Conservation (phyloP, 1,284 basidiomycete species). For the Vanrija sp. region DNA sequence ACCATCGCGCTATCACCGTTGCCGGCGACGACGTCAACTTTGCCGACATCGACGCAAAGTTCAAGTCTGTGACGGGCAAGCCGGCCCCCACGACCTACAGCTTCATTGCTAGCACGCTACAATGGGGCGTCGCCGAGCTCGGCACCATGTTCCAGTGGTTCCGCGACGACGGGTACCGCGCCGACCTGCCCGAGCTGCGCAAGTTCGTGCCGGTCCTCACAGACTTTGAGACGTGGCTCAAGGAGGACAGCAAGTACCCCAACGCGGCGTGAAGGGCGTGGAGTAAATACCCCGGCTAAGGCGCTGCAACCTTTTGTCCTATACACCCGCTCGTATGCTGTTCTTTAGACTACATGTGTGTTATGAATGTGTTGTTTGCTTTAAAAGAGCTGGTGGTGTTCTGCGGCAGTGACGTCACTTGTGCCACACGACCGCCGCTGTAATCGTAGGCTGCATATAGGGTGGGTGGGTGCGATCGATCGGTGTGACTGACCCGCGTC, state of each 20-base stretch:
- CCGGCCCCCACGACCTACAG: constrained; percentile 18
- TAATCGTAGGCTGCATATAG: no score
- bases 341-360: no score
- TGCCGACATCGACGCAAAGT: constrained; percentile 17
- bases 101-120: constrained; percentile 1
- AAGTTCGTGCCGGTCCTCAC: constrained; percentile 8
- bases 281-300: no score
- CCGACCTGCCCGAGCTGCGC: constrained; percentile 6
- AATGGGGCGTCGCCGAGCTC: constrained; percentile 2
- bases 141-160: constrained; percentile 15
- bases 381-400: no score
- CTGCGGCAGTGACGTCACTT: no score
- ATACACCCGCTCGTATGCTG: no score
- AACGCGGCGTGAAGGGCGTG: no score
- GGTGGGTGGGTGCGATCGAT: no score
- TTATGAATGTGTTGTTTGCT: no score
- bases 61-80: constrained; percentile 12
- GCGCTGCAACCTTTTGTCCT: no score
- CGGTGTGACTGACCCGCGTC: no score
- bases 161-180: constrained; percentile 9
- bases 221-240: constrained; percentile 11
- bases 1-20: constrained; percentile 16
- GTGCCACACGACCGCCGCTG: no score
- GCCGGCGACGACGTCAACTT: constrained; percentile 25
- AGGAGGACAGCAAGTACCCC: constrained; percentile 3